phyloP scores from a whole-genome alignment of 768 basidiomycete genomes.

The Suillus occidentalis region DNA sequence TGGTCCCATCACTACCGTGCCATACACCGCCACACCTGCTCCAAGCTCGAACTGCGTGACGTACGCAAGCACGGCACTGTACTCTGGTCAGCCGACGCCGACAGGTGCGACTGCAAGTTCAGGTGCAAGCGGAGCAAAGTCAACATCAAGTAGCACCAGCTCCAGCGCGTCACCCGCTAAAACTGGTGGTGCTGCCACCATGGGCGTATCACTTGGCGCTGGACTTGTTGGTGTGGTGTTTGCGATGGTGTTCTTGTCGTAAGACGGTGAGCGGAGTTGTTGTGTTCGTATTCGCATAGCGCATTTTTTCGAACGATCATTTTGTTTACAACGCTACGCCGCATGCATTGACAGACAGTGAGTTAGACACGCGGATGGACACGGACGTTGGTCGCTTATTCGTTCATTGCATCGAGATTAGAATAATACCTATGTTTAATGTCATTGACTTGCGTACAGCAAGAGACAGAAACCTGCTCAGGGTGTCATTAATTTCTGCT shows the following conservation, averaged over 20 bases:
- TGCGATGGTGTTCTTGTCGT: slow-evolving; percentile 38
- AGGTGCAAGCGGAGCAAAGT: background rate
- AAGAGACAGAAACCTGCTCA: background rate
- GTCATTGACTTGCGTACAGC: background rate
- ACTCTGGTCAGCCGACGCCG: slow-evolving; percentile 22
- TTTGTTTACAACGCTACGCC: background rate
- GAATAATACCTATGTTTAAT: background rate
- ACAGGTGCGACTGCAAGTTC: slow-evolving; percentile 3
- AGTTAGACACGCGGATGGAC: background rate
- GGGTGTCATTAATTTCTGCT: background rate
- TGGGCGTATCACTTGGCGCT: slow-evolving; percentile 31
- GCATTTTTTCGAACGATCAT: too few species aligned
- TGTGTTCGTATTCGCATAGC: background rate
- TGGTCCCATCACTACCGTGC: slow-evolving; percentile 43
- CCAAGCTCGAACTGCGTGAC: slow-evolving; percentile 46
- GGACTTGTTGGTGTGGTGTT: slow-evolving; percentile 33
- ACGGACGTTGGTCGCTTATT: background rate
- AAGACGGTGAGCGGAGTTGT: background rate
- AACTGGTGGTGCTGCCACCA: slow-evolving; percentile 17
- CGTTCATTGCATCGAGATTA: slow-evolving; percentile 3
- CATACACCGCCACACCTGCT: slow-evolving; percentile 41
- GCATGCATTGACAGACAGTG: background rate
- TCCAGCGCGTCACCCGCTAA: slow-evolving; percentile 19
- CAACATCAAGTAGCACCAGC: background rate
- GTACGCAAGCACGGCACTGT: slow-evolving; percentile 37